Evolutionary conservation across 1,139 yeast species (phyloP).

Genomic region (Geotrichum restrictum): DNA sequence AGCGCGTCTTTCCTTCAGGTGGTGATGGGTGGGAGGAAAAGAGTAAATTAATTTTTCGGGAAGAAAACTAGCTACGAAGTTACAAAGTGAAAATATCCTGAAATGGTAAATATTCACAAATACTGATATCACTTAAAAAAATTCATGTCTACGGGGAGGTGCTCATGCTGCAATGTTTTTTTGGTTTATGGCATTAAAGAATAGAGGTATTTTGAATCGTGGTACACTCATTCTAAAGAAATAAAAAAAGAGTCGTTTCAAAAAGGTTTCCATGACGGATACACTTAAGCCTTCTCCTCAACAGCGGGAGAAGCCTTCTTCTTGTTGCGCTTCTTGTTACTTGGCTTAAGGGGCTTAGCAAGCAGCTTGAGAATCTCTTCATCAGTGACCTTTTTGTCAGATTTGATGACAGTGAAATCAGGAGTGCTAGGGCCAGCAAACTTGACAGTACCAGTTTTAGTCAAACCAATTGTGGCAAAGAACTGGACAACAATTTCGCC

Average conservation of each 20-base stretch:
- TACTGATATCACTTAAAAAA: not conserved
- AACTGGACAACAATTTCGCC: conserved; percentile 67
- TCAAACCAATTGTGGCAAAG: conserved; percentile 73
- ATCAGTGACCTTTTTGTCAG: conserved; percentile 57
- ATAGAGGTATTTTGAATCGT: not conserved
- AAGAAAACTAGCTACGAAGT: not conserved
- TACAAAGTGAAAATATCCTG: not conserved
- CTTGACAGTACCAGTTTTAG: conserved; percentile 68
- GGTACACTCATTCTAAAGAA: no score
- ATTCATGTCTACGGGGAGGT: no score
- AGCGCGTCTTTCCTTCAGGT: conserved; percentile 6
- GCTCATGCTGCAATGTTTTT: no score
- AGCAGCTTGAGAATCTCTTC: conserved; percentile 51
- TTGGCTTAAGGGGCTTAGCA: conserved; percentile 53
- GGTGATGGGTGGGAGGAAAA: conserved; percentile 5
- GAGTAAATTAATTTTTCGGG: conserved; percentile 1
- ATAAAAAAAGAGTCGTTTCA: no score
- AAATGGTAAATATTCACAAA: not conserved
- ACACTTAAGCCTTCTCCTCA: conserved; percentile 9
- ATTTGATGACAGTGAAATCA: conserved; percentile 51
- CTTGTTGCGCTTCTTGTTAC: conserved; percentile 52
- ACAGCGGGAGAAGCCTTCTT: conserved; percentile 30
- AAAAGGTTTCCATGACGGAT: not conserved
- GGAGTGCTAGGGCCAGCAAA: conserved; percentile 53
- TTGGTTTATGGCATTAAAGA: not conserved